Percentiles rank a stretch among this genome's conserved stretches.
phyloP scores from a whole-genome alignment of 352 stramenopile species.

The Elongisporangium prolatum region DNA sequence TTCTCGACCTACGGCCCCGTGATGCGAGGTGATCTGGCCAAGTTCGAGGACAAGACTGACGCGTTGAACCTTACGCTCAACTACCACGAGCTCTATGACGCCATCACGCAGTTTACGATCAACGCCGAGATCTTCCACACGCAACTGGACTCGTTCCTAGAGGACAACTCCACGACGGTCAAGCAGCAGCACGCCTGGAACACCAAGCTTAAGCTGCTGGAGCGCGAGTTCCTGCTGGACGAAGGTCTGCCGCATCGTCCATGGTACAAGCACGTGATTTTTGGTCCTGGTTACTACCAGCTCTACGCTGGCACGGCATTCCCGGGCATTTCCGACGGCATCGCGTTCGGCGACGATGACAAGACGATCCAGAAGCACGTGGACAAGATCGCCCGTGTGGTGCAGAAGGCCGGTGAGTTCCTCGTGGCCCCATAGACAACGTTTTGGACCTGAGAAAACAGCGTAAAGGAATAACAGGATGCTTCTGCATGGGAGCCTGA shows the following conservation, averaged over 20 bases:
- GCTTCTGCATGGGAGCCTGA: background rate
- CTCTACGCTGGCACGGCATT: constrained; percentile 10
- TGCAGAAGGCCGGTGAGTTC: constrained; percentile 4
- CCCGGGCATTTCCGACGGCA: constrained; percentile 18
- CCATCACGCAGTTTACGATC: constrained; percentile 14
- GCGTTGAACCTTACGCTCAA: background rate
- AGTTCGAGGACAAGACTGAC: constrained; percentile 3
- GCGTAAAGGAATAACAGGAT: background rate
- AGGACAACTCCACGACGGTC: constrained; percentile 3
- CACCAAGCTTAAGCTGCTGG: constrained; percentile 8
- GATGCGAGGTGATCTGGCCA: constrained; percentile 21
- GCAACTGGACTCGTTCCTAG: constrained; percentile 2
- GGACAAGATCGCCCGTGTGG: constrained; percentile 10
- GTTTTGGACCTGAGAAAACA: background rate
- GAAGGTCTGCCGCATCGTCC: constrained; percentile 6
- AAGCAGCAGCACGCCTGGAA: constrained; percentile 6
- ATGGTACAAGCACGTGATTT: constrained; percentile 15
- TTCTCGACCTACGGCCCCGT: constrained; percentile 21
- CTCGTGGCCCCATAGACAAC: constrained; percentile 2
- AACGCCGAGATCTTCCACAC: constrained; percentile 10
- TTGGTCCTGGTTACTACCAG: constrained; percentile 12
- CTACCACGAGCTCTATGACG: background rate
- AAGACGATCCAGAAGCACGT: constrained; percentile 18
- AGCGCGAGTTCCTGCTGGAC: constrained; percentile 8
- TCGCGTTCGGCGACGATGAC: constrained; percentile 15